A percentile compares a stretch with the other conserved stretches of the same genome.
phyloP scores from a whole-genome alignment of 2,329 filamentous ascomycete genomes.

The Eutypa lata region DNA sequence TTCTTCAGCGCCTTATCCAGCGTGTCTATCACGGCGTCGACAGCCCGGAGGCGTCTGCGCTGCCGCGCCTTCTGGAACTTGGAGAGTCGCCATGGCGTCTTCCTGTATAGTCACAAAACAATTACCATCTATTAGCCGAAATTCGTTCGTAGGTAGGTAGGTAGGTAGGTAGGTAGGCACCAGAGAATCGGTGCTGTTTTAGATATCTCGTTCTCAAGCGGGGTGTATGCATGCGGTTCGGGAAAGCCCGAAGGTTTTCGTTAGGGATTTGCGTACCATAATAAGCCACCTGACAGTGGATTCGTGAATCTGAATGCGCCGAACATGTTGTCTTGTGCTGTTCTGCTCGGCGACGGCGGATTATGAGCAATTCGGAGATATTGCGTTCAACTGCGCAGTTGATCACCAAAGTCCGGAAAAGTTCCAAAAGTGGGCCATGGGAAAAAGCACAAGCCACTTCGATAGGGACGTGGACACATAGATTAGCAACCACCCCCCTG shows the following conservation, averaged over 20 bases:
- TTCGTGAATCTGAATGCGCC: conserved; percentile 78
- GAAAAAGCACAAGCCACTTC: neutral
- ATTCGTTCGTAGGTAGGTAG: neutral
- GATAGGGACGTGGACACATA: neutral
- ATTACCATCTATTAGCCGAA: neutral
- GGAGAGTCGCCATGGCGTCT: conserved; percentile 95
- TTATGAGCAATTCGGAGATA: neutral
- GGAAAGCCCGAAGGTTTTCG: neutral
- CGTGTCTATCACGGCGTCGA: conserved; percentile 84
- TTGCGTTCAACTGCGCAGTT: neutral
- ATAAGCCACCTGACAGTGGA: conserved; percentile 72
- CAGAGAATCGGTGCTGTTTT: neutral
- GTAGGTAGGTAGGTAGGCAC: neutral
- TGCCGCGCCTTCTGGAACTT: conserved; percentile 87
- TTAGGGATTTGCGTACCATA: conserved; percentile 58
- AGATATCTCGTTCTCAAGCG: neutral
- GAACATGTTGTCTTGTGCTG: conserved; percentile 61
- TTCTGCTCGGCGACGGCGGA: neutral
- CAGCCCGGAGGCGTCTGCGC: conserved; percentile 74
- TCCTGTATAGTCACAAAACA: conserved; percentile 57
- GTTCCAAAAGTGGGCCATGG: neutral
- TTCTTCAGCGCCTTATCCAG: conserved; percentile 75
- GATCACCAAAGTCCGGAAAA: neutral
- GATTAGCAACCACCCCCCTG: too few species aligned
- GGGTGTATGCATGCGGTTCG: neutral